Evolutionary conservation across 257 asterid genomes (phyloP), one percentile per base, ranked within the genome.

Genomic region (Cruciata laevipes): DNA sequence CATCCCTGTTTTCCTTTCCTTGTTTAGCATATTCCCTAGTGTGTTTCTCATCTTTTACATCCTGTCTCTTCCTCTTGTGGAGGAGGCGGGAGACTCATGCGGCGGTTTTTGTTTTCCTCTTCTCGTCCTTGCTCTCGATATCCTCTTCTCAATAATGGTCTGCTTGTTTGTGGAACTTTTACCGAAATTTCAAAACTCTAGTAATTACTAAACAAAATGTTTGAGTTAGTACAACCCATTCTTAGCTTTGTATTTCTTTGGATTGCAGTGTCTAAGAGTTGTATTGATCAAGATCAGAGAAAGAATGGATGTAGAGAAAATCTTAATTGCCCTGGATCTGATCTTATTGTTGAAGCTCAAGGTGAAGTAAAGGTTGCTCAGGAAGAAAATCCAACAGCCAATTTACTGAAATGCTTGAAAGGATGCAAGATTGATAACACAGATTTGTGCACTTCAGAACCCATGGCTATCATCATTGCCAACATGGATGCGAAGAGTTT

Each of bases 401-500:
- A 56, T 53, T 53, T 66, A 31, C 47, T 74, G 23, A 40, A 13
- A 38, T 30, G 65, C 64, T 35, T 63, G 56, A 75, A 70, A 66
- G 61, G 69, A 51, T 51, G 38, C 21, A 18, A 35, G 5, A 31
- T 16, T 7, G 32, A 61, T 33, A 66, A 44, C 49, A 65, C 70
- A 24, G 20, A 14, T 61, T 5, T 8, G 6, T 32, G 18, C 55
- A 66, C 42, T 49, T 24, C 60, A 57, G 30, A 59, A 33, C 20
- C 63, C 53, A 76, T 76, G 80, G 65, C 77, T 35, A n/a, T 76
- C 8, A 67, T 63, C 61, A 53, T 76, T 71, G 72, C 66, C 66
- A 67, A 51, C 53, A 74, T 74, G 74, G 20, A 70, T 65, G 72
- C 84, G 69, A 74, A 59, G 66, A 74, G 40, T 73, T 71, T 62